A percentile compares a stretch with the other conserved stretches of the same genome.
Conservation (phyloP, 805 yeast species). For the Ogataea paradorogensis region DNA sequence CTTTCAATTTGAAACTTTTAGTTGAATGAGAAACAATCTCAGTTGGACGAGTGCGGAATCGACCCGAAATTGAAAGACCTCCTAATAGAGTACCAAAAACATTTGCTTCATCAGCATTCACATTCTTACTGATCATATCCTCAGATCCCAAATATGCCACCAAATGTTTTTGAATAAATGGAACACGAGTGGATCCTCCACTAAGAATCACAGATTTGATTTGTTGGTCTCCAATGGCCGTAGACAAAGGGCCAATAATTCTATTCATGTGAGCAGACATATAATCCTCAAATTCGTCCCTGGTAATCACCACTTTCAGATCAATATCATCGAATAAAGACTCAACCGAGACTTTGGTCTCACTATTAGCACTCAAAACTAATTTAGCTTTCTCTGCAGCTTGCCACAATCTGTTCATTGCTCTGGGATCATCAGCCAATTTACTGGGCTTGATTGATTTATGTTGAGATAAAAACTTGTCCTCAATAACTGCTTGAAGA, state of each 20-base stretch:
- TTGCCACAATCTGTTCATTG: constrained; percentile 67
- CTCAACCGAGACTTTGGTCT: constrained; percentile 75
- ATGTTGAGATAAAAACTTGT: constrained; percentile 52
- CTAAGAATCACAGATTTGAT: constrained; percentile 64
- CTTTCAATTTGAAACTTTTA: constrained; percentile 43
- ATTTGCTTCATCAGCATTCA: constrained; percentile 94
- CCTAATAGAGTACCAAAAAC: constrained; percentile 86
- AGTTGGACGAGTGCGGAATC: constrained; percentile 62
- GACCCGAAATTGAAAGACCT: constrained; percentile 71
- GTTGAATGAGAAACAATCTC: constrained; percentile 54
- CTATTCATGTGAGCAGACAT: constrained; percentile 43
- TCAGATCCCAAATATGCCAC: constrained; percentile 54
- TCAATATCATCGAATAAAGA: constrained; percentile 71
- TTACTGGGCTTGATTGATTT: constrained; percentile 36
- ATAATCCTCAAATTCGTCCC: constrained; percentile 75
- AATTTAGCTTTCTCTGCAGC: constrained; percentile 87
- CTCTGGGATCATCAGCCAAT: constrained; percentile 48
- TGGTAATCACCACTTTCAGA: constrained; percentile 60
- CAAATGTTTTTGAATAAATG: constrained; percentile 71
- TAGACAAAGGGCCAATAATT: constrained; percentile 52
- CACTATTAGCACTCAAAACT: constrained; percentile 83
- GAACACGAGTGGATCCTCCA: constrained; percentile 92
- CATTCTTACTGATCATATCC: constrained; percentile 63
- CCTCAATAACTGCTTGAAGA: constrained; percentile 57
- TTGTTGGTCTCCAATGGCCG: constrained; percentile 35